Evolutionary conservation across 352 stramenopile species (phyloP).

Genomic region (Saprolegnia parasitica): DNA sequence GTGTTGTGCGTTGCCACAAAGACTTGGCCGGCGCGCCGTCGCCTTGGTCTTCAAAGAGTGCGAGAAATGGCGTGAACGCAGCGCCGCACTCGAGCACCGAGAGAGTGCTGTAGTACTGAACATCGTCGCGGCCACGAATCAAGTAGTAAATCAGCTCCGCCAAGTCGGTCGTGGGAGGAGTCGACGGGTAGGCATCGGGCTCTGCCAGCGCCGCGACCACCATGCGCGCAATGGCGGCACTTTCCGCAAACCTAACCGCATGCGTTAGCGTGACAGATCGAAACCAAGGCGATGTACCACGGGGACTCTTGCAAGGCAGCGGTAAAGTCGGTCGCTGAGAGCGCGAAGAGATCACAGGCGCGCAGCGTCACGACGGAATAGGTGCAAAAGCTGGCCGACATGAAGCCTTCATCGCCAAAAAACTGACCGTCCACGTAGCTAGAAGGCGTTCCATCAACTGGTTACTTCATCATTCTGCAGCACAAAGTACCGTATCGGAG

Average conservation of each 20-base stretch:
- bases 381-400: constrained; percentile 22
- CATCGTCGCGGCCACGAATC: background rate
- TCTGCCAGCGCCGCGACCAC: background rate
- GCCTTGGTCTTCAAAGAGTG: constrained; percentile 1
- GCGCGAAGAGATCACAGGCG: constrained; percentile 20
- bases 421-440: constrained; percentile 26
- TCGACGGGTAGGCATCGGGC: constrained; percentile 1
- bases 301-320: constrained; percentile 20
- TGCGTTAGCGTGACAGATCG: background rate
- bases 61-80: constrained; percentile 6
- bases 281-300: background rate
- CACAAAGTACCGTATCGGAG: constrained; percentile 3
- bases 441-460: background rate
- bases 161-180: background rate
- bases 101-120: background rate
- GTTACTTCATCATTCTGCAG: background rate
- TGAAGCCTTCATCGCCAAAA: constrained; percentile 27
- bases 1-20: too few relatives aligned
- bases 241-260: constrained; percentile 20
- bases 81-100: background rate
- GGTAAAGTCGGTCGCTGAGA: constrained; percentile 18
- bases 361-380: constrained; percentile 26
- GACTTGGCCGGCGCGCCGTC: background rate
- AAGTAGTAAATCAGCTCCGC: constrained; percentile 12
- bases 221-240: constrained; percentile 1